These are phyloP conservation scores for Venturia nashicola DNA, from an alignment of 2,329 filamentous ascomycete genomes.

Conservation along the genomic window DNA sequence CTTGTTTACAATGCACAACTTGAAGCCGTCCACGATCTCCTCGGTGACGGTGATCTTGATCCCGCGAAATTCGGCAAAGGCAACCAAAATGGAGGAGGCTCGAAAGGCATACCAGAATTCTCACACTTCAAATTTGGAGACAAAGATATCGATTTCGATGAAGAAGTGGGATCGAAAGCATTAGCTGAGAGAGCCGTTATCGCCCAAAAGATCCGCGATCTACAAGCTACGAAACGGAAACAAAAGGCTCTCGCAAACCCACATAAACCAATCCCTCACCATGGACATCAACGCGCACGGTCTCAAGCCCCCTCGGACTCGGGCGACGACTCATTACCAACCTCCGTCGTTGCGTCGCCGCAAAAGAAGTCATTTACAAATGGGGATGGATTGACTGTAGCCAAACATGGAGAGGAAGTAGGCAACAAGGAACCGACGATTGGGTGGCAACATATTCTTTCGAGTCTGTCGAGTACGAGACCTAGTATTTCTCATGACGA, in stretches of 20 bases:
- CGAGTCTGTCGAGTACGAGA: constrained; percentile 63
- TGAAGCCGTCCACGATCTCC: constrained; percentile 88
- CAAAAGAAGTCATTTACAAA: constrained; percentile 13
- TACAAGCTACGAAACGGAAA: constrained; percentile 59
- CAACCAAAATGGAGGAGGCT: not conserved
- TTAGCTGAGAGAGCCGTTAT: constrained; percentile 71
- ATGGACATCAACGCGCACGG: not conserved
- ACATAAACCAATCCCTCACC: not conserved
- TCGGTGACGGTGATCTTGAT: constrained; percentile 47
- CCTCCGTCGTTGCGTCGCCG: constrained; percentile 14
- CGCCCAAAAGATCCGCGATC: constrained; percentile 65
- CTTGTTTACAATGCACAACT: constrained; percentile 93
- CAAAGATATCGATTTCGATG: constrained; percentile 24
- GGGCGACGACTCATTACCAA: constrained; percentile 4
- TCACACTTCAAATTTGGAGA: constrained; percentile 66
- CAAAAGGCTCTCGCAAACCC: constrained; percentile 29
- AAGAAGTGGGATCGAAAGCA: constrained; percentile 32
- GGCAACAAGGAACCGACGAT: constrained; percentile 63
- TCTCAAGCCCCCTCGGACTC: constrained; percentile 1
- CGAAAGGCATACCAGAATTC: constrained; percentile 39
- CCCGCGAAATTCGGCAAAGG: constrained; percentile 21
- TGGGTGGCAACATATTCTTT: constrained; percentile 69
- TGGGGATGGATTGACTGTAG: constrained; percentile 14
- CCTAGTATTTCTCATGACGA: constrained; percentile 76
- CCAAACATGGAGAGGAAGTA: constrained; percentile 22